Base-by-base conservation (phyloP, 2,329 filamentous ascomycete species). In the Ilyonectria robusta region DNA sequence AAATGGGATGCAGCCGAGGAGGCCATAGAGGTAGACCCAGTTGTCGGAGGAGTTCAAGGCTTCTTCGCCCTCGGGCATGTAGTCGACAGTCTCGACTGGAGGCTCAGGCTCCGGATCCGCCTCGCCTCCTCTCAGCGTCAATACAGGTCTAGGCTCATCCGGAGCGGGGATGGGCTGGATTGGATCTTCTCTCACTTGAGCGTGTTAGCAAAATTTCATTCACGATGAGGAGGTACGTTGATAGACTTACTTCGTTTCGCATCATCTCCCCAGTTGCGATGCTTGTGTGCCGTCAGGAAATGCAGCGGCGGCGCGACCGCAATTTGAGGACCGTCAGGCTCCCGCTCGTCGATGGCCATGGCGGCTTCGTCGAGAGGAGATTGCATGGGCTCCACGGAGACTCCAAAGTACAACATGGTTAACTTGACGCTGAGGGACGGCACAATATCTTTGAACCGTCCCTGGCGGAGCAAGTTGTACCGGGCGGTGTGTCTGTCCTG, bases 361-460 rank as follows among this genome's bases (percentile, higher is more conserved):
- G 74, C 65, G 26, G 79, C 72, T 3, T 76, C 72, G 46, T 78
- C 76, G 31, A 75, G n/a, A 4, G 51, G 42, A 4, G 69, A 65
- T 1, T 69, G 47, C 9, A 79, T 65, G 11, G 85, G 83, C 56
- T 81, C 82, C 3, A 85, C 77, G 0, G 83, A 83, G 6, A 86
- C 70, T 1, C 84, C 85, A 65, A 86, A 86, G 72, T 82, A 85
- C 50, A 85, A 76, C 76, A 85, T 80, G 0, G 84, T 76, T 63
- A 87, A 64, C 70, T 85, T 86, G n/a, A 81, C 78, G 3, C 77
- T 76, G 17, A 84, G 62, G 1, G 76, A 75, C 5, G 75, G 67
- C 1, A 65, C 26, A 8, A 76, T 66, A 6, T 65, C 73, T 10
- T 73, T 74, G 65, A 84, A 82, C 1, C 77, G 75, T 2, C 70